phyloP scores from a whole-genome alignment of 73 alveolate genomes.

The Paramecium pentaurelia region DNA sequence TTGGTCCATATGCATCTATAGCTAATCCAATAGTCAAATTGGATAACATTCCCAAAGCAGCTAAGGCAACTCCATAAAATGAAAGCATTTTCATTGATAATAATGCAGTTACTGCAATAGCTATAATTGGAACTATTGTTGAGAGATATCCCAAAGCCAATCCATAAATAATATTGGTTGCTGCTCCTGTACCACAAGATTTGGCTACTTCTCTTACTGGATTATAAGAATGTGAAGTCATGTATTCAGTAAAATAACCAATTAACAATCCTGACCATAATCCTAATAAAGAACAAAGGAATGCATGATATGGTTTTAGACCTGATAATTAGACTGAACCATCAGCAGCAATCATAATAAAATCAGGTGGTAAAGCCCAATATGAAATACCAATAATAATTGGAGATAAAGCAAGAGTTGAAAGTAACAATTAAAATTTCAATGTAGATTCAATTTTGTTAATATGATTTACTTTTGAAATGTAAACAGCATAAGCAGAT shows the following conservation, averaged over 20 bases:
- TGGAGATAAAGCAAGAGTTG: conserved; percentile 67
- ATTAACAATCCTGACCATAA: conserved; percentile 86
- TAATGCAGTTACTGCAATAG: conserved; percentile 77
- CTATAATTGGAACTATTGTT: conserved; percentile 78
- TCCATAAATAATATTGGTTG: conserved; percentile 93
- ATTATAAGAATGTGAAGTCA: conserved; percentile 87
- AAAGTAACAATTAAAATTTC: conserved; percentile 53
- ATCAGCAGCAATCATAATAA: conserved; percentile 49
- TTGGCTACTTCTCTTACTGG: conserved; percentile 92
- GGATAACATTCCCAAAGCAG: conserved; percentile 96
- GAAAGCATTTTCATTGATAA: conserved; percentile 71
- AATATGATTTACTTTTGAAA: conserved; percentile 62
- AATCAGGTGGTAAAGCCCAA: conserved; percentile 66
- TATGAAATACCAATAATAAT: conserved; percentile 47
- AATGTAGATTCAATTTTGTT: conserved; percentile 63
- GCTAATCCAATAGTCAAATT: conserved; percentile 88
- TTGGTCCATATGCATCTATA: conserved; percentile 94
- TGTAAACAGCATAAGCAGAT: conserved; percentile 56
- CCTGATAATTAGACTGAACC: conserved; percentile 56
- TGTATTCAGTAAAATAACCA: conserved; percentile 85
- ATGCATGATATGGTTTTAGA: conserved; percentile 50
- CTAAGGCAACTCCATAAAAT: conserved; percentile 91
- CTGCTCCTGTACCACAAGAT: conserved; percentile 94
- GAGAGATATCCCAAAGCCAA: conserved; percentile 91
- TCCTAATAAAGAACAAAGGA: conserved; percentile 72